A percentile compares a stretch with the other conserved stretches of the same genome.
These are phyloP conservation scores for Glycine soja DNA, from an alignment of 306 rosid genomes.

Conservation along the genomic window DNA sequence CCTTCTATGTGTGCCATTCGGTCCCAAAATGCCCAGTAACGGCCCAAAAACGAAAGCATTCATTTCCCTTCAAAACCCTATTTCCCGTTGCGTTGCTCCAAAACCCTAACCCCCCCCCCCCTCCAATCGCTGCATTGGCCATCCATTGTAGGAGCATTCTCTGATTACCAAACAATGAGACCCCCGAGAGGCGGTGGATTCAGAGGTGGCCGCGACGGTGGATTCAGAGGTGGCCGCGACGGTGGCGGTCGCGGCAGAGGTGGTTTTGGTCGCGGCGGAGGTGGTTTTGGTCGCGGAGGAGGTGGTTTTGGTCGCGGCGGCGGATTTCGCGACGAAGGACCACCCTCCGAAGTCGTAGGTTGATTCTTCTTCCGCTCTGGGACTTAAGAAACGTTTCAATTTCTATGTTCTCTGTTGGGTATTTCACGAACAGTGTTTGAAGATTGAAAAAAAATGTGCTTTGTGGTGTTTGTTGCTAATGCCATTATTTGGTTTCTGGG, in stretches of 20 bases:
- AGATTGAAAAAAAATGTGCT: conserved; percentile 8
- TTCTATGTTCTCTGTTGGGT: background rate
- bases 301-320: conserved; percentile 3
- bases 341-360: conserved; percentile 93
- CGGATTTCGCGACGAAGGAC: conserved; percentile 90
- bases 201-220: conserved; percentile 64
- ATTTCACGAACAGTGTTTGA: background rate
- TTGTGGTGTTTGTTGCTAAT: background rate
- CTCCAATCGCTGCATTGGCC: conserved; percentile 1
- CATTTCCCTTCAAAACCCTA: conserved; percentile 33
- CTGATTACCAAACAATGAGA: conserved; percentile 55
- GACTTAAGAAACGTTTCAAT: background rate
- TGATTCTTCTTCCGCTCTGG: conserved; percentile 37
- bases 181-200: conserved; percentile 92
- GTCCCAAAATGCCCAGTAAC: background rate
- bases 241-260: conserved; percentile 65
- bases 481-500: background rate
- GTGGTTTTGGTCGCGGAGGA: conserved; percentile 22
- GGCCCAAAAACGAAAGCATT: conserved; percentile 34
- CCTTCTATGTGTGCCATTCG: too few species aligned
- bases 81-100: background rate
- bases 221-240: conserved; percentile 78
- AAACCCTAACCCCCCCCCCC: conserved; percentile 50
- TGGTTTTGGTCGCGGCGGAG: conserved; percentile 58
- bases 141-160: conserved; percentile 30